Percentiles rank a stretch among this genome's conserved stretches.
Conservation (phyloP, 1,139 yeast species). For the Taphrina confusa region DNA sequence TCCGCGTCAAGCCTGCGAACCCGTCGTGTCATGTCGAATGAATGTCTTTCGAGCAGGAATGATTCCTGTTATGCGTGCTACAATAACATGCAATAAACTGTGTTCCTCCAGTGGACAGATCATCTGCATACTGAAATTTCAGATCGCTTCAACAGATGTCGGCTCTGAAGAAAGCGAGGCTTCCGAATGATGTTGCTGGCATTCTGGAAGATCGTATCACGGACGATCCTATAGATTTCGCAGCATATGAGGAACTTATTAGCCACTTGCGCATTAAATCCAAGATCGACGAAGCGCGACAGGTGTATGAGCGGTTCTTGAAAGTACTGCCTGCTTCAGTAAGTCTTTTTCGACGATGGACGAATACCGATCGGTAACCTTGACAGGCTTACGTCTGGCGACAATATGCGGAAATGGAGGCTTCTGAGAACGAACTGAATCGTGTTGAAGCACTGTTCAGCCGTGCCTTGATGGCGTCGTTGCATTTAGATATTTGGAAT, state of each 20-base stretch:
- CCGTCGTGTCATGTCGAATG: slow-evolving; percentile 55
- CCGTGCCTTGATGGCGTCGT: slow-evolving; percentile 60
- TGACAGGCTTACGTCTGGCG: slow-evolving; percentile 64
- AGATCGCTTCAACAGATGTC: too few species aligned
- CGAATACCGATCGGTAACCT: slow-evolving; percentile 53
- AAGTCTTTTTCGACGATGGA: background rate
- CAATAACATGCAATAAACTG: background rate
- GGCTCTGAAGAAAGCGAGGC: slow-evolving; percentile 35
- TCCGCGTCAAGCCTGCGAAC: too few species aligned
- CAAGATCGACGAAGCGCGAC: slow-evolving; percentile 62
- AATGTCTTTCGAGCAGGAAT: slow-evolving; percentile 50
- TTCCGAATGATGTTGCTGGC: slow-evolving; percentile 55
- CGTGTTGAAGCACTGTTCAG: slow-evolving; percentile 67
- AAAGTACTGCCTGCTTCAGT: slow-evolving; percentile 44
- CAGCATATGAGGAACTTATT: slow-evolving; percentile 61
- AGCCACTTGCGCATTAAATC: slow-evolving; percentile 60
- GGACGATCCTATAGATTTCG: slow-evolving; percentile 59
- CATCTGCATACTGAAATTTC: too few species aligned
- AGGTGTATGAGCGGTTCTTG: slow-evolving; percentile 63
- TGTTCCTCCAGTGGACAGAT: too few species aligned
- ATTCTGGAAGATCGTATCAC: slow-evolving; percentile 62
- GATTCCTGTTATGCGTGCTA: background rate
- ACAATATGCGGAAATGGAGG: slow-evolving; percentile 66
- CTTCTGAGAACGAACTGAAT: slow-evolving; percentile 67
- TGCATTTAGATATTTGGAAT: slow-evolving; percentile 68